A percentile compares a stretch with the other conserved stretches of the same genome.
Evolutionary conservation across 2,329 filamentous ascomycete species (phyloP).

Genomic region (Cercospora canescens): DNA sequence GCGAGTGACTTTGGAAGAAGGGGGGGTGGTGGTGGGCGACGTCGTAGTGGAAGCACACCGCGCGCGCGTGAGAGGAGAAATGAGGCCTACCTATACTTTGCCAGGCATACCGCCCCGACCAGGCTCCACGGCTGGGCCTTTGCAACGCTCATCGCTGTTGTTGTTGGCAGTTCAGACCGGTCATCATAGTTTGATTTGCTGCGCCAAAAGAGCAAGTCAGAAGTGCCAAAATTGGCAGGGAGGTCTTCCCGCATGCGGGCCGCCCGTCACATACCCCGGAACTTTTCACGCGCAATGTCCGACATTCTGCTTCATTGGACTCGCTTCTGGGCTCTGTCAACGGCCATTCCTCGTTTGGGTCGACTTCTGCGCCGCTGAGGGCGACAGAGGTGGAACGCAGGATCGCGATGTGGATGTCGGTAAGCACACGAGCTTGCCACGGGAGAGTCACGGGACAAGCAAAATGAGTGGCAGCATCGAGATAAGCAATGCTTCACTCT

Average conservation of each 20-base stretch:
- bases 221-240: conserved; percentile 6
- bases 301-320: conserved; percentile 7
- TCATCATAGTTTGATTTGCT: conserved; percentile 17
- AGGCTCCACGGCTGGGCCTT: not conserved
- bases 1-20: conserved; percentile 18
- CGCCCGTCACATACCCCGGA: not conserved
- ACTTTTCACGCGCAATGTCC: conserved; percentile 2
- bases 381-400: not conserved
- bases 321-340: not conserved
- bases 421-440: not conserved
- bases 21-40: conserved; percentile 10
- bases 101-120: conserved; percentile 15
- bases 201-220: not conserved
- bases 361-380: not conserved
- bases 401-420: not conserved
- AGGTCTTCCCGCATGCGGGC: not conserved
- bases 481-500: not conserved
- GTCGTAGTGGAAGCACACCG: not conserved
- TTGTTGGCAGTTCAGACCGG: conserved; percentile 11
- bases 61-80: conserved; percentile 12
- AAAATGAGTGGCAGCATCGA: not conserved
- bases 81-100: conserved; percentile 15
- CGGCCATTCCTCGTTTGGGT: not conserved
- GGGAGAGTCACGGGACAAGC: not conserved
- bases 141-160: not conserved